Evolutionary conservation across 2,329 filamentous ascomycete genomes (phyloP).

Genomic region (Aureobasidium mangrovei): DNA sequence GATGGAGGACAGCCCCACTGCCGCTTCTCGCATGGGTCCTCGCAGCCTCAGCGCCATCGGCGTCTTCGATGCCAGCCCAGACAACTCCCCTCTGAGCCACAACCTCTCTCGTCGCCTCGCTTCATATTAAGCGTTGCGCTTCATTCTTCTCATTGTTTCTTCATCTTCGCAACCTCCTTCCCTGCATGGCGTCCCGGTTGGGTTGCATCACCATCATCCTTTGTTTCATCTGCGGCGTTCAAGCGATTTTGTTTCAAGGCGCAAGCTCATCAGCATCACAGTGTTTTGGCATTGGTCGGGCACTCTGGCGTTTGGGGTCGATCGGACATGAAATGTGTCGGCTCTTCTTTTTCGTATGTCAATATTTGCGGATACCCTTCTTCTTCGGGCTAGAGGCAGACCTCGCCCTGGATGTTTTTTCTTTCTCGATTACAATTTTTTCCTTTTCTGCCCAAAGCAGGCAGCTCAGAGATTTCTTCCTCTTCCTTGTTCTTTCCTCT

Average conservation of each 20-base stretch:
- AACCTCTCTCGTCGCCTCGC: conserved; percentile 28
- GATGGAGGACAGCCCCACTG: conserved; percentile 57
- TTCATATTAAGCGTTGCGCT: conserved; percentile 24
- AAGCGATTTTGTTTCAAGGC: conserved; percentile 17
- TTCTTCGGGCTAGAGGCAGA: conserved; percentile 13
- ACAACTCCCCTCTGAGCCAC: conserved; percentile 24
- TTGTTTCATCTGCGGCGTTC: conserved; percentile 16
- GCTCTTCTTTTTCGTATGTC: conserved; percentile 12
- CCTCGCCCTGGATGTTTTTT: conserved; percentile 12
- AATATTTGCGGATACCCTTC: conserved; percentile 14
- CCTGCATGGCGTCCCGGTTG: conserved; percentile 19
- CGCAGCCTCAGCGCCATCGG: conserved; percentile 22
- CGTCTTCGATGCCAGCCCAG: conserved; percentile 19
- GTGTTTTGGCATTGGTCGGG: conserved; percentile 9
- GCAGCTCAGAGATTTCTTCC: background rate
- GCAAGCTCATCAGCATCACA: conserved; percentile 14
- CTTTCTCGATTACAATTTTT: background rate
- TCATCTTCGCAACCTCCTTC: conserved; percentile 17
- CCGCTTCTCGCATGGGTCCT: conserved; percentile 23
- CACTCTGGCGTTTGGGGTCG: background rate
- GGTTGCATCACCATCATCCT: conserved; percentile 15
- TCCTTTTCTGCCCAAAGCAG: conserved; percentile 6
- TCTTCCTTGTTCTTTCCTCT: background rate
- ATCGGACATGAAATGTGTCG: background rate
- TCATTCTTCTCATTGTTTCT: conserved; percentile 11